Base-by-base conservation (phyloP, 257 asterid species). In the Striga asiatica region DNA sequence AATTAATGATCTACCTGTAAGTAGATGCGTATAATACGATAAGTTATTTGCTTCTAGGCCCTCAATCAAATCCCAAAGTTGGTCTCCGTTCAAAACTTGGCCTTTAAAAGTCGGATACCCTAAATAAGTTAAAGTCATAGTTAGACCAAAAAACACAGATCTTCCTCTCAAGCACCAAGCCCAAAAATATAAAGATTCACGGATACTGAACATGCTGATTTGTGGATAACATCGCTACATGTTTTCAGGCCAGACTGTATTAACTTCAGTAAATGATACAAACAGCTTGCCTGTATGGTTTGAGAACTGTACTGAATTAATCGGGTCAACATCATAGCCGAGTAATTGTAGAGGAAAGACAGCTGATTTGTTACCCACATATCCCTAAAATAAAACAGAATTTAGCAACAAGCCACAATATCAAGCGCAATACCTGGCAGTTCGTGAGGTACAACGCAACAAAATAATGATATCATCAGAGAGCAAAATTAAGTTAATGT, bases 231-330 rank as follows among this genome's bases (percentile, higher is more conserved):
- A n/a, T n/a, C n/a, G n/a, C n/a, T n/a, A n/a, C n/a, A n/a, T n/a
- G n/a, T n/a, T 54, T 72, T 68, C 67, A 63, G 74, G 69, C 73
- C 54, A 70, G 72, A 69, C 60, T 58, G 68, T 56, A 8, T 65
- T 64, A 65, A 71, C 64, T 27, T 65, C n/a, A n/a, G n/a, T n/a
- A 74, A 84, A 70, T 58, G 63, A 61, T 58, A 62, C 58, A 76
- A 84, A 79, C 77, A 70, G 79, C 88, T 88, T 88, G 84, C 99
- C 99, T 79, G 99, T 92, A 79, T 92, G 97, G 76, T 92, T 92
- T 22, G 99, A 92, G 81, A 92, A 92, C 72, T 92, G 97, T 12
- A 92, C 99, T 19, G 99, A 92, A 69, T 92, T 88, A 66, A 92
- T 82, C 12, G 93, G 95, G 68, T 92, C 99, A 58, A 88, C 99